Evolutionary conservation across 2,329 filamentous ascomycete genomes (phyloP), one percentile per base, ranked within the genome.

Genomic region (Diaporthe australafricana): DNA sequence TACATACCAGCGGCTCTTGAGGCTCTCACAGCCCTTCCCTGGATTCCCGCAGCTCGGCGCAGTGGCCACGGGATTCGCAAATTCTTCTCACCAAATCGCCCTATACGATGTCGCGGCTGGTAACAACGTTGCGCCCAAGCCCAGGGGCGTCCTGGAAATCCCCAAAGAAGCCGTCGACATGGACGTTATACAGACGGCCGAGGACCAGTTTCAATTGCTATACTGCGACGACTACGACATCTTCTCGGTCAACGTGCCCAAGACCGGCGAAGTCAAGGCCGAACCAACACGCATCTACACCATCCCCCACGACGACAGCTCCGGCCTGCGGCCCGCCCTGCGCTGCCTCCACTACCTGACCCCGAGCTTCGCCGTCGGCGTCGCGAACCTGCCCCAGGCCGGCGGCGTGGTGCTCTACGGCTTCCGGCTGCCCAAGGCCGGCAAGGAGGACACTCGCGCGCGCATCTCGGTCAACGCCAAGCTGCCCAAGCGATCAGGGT

Each of bases 181-280:
- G 65, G 93, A 95, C 78, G 86, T 95, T 56, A 81, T 89, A 60
- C 90, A 93, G 80, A 88, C 86, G 8, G 87, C 86, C 17, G 85
- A 89, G 20, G 86, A 89, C 45, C 84, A 88, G 48, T 96, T 93
- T 80, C 88, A 91, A 75, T 84, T 98, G 68, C 92, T 91, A 3
- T 98, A 94, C 81, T 95, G 93, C 81, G 91, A 93, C 77, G 91
- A 94, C 75, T 86, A 92, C 78, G 90, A 94, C 75, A 87, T 98
- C 62, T 93, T 91, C 81, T 83, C 92, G 45, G 86, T 93, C 76
- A 88, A 89, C 40, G 81, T 94, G 52, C 84, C 80, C 75, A 86
- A 84, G 77, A 84, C 72, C 72, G 83, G 83, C 55, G 77, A 82
- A n/a, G 67, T 47, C 42, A 80, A 81, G 20, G 42, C 56, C 63